Evolutionary conservation across 169 alveolate species (phyloP).

Genomic region (Condylostoma magnum): DNA sequence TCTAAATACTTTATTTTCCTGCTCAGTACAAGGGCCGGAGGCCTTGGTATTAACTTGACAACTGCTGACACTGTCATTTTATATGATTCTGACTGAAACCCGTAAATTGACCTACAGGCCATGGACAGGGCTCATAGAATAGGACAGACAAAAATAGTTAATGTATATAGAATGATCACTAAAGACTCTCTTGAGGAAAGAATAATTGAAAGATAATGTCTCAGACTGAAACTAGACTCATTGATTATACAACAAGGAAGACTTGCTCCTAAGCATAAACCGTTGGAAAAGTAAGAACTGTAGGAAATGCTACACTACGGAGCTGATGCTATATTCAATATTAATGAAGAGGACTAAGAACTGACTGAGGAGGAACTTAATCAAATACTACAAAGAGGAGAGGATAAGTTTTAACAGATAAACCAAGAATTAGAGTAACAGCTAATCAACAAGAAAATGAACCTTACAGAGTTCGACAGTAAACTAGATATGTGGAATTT

Average conservation of each 20-base stretch:
- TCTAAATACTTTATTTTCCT: constrained; percentile 94
- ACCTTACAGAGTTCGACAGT: constrained; percentile 47
- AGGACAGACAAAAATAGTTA: constrained; percentile 96
- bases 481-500: constrained; percentile 33
- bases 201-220: constrained; percentile 94
- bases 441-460: constrained; percentile 52
- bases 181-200: constrained; percentile 97
- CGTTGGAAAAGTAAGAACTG: constrained; percentile 81
- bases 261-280: constrained; percentile 67
- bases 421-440: constrained; percentile 68
- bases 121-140: constrained; percentile 99
- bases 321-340: constrained; percentile 83
- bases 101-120: constrained; percentile 98
- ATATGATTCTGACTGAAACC: constrained; percentile 98
- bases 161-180: constrained; percentile 94
- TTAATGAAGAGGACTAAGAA: constrained; percentile 53
- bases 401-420: constrained; percentile 48
- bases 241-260: constrained; percentile 96
- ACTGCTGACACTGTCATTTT: constrained; percentile 96
- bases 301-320: constrained; percentile 87
- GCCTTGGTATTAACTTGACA: constrained; percentile 95
- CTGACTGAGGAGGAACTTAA: constrained; percentile 82
- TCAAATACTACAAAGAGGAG: constrained; percentile 52
- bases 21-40: constrained; percentile 99
- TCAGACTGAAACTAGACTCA: constrained; percentile 95